Conservation (phyloP, 768 basidiomycete species). For the Leccinum olivaceopallidum region DNA sequence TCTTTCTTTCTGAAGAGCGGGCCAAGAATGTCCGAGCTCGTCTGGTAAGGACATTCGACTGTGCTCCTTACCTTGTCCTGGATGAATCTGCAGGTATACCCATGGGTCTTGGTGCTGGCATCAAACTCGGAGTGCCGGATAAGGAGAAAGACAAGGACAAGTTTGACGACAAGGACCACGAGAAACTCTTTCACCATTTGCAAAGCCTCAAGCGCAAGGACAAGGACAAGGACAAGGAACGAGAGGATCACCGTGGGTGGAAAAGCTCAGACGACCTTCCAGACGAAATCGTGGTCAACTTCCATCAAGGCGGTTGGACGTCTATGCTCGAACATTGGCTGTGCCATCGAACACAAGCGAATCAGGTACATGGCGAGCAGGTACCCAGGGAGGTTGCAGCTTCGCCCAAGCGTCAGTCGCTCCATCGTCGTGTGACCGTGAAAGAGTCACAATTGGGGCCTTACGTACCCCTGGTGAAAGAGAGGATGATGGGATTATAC, state of each 20-base stretch:
- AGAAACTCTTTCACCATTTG: constrained; percentile 31
- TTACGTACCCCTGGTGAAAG: constrained; percentile 84
- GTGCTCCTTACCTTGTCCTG: constrained; percentile 1
- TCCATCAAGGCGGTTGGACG: constrained; percentile 62
- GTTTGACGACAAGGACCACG: constrained; percentile 33
- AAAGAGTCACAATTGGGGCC: constrained; percentile 62
- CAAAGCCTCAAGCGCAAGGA: constrained; percentile 37
- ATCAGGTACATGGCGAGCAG: constrained; percentile 17
- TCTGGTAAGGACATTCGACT: constrained; percentile 48
- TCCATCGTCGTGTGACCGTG: constrained; percentile 42
- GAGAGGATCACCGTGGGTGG: constrained; percentile 36
- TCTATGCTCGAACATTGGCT: constrained; percentile 76
- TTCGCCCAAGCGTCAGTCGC: constrained; percentile 44
- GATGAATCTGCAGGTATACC: constrained; percentile 57
- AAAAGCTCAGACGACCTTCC: constrained; percentile 38
- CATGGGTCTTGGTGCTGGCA: constrained; percentile 75
- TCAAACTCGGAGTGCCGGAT: constrained; percentile 64
- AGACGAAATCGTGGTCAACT: constrained; percentile 33
- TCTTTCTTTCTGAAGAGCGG: constrained; percentile 41
- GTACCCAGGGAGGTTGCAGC: constrained; percentile 36
- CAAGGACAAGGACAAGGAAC: constrained; percentile 42
- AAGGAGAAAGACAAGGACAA: constrained; percentile 38
- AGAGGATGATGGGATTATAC: constrained; percentile 90
- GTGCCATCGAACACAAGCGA: constrained; percentile 40
- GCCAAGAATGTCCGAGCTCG: constrained; percentile 82